phyloP scores from a whole-genome alignment of 345 rosid genomes.

The Populus nigra region DNA sequence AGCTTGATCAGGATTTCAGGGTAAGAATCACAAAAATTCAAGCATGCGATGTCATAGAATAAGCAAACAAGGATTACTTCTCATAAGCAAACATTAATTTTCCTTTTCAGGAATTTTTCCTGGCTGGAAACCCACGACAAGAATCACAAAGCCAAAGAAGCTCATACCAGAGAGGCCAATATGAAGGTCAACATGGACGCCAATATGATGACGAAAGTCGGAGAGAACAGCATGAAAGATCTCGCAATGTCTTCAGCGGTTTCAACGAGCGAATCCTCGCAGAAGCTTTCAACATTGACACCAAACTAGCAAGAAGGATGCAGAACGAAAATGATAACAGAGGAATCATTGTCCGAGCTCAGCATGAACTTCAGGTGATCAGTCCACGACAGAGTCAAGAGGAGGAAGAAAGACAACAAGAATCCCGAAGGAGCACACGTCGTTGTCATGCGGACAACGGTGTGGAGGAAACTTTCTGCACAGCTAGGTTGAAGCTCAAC shows the following conservation, averaged over 20 bases:
- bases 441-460: slow-evolving; percentile 28
- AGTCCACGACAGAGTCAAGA: slow-evolving; percentile 22
- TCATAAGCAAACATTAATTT: neutral
- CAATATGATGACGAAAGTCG: too few relatives aligned
- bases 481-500: slow-evolving; percentile 41
- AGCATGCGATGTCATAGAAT: neutral
- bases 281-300: slow-evolving; percentile 9
- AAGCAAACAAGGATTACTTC: neutral
- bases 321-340: neutral
- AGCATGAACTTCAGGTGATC: neutral
- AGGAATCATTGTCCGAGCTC: neutral
- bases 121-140: slow-evolving; percentile 44
- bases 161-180: neutral
- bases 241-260: neutral
- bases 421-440: neutral
- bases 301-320: neutral
- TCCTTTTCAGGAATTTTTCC: slow-evolving; percentile 41
- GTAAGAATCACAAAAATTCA: slow-evolving; percentile 9
- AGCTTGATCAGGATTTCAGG: slow-evolving; percentile 40
- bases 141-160: neutral
- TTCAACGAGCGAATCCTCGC: neutral
- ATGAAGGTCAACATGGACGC: neutral
- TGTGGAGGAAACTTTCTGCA: slow-evolving; percentile 55
- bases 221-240: neutral
- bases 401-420: neutral